phyloP scores from a whole-genome alignment of 352 stramenopile genomes.

The Phytophthora parvispora region DNA sequence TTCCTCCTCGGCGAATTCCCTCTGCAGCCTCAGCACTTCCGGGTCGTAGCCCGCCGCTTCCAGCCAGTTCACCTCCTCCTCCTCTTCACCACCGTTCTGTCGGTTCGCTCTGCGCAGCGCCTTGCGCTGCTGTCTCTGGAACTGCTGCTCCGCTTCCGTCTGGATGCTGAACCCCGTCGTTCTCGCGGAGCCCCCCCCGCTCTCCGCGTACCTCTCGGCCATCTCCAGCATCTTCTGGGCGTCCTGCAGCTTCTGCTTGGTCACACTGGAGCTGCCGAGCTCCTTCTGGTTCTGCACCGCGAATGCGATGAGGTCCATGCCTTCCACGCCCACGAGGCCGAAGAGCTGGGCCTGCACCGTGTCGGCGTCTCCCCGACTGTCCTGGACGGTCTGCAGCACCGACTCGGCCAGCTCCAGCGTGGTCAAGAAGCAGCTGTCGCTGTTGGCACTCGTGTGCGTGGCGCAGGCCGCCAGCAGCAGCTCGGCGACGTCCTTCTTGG shows the following conservation, averaged over 20 bases:
- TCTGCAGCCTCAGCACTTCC: conserved; percentile 78
- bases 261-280: conserved; percentile 34
- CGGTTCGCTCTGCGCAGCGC: conserved; percentile 61
- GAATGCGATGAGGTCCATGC: conserved; percentile 89
- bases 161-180: conserved; percentile 69
- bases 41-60: conserved; percentile 83
- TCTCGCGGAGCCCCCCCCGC: conserved; percentile 21
- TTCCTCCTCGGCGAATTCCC: conserved; percentile 79
- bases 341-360: conserved; percentile 82
- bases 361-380: conserved; percentile 61
- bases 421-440: conserved; percentile 65
- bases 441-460: conserved; percentile 42
- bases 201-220: conserved; percentile 21
- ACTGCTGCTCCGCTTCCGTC: conserved; percentile 68
- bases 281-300: conserved; percentile 63
- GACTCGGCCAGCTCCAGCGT: conserved; percentile 74
- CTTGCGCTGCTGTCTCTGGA: conserved; percentile 60
- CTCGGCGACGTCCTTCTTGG: conserved; percentile 39
- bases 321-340: conserved; percentile 85
- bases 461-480: conserved; percentile 57
- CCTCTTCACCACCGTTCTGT: conserved; percentile 43
- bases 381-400: conserved; percentile 72
- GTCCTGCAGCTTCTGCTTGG: conserved; percentile 52
- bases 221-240: conserved; percentile 55
- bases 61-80: conserved; percentile 73